phyloP scores from a whole-genome alignment of 305 asterid genomes.

The Fraxinus paxiana region DNA sequence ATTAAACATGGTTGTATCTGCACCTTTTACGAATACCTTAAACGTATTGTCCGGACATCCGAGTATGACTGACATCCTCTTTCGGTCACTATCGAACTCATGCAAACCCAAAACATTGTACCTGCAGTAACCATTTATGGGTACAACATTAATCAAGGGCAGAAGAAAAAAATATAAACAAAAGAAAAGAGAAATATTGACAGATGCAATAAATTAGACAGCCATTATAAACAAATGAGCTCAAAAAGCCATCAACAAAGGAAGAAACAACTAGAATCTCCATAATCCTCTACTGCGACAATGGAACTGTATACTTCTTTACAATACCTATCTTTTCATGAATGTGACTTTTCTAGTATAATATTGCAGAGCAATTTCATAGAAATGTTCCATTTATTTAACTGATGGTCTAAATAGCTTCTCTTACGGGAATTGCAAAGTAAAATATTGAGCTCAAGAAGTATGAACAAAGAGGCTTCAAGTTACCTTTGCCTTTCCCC shows the following conservation, averaged over 20 bases:
- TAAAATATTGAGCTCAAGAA: not conserved
- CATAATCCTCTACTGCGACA: not conserved
- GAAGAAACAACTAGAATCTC: not conserved
- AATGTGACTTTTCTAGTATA: not conserved
- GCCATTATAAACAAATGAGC: slow-evolving; percentile 7
- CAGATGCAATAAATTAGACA: slow-evolving; percentile 1
- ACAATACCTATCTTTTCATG: not conserved
- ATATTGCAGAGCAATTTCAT: not conserved
- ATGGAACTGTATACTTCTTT: not conserved
- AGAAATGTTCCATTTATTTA: too few relatives aligned
- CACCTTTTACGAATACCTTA: slow-evolving; percentile 86
- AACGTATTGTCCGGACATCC: slow-evolving; percentile 78
- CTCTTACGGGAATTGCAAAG: not conserved
- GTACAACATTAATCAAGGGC: slow-evolving; percentile 4
- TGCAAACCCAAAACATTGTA: slow-evolving; percentile 91
- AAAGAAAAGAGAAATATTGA: not conserved
- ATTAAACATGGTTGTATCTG: slow-evolving; percentile 80
- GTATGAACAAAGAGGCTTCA: slow-evolving; percentile 15
- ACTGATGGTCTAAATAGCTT: not conserved
- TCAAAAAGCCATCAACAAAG: not conserved
- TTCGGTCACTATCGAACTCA: slow-evolving; percentile 94
- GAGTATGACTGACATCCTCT: slow-evolving; percentile 93
- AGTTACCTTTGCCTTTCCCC: slow-evolving; percentile 85
- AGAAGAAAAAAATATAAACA: not conserved
- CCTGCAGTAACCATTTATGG: slow-evolving; percentile 48